phyloP scores from a whole-genome alignment of 2,329 filamentous ascomycete species.

The Samsoniella hepiali region DNA sequence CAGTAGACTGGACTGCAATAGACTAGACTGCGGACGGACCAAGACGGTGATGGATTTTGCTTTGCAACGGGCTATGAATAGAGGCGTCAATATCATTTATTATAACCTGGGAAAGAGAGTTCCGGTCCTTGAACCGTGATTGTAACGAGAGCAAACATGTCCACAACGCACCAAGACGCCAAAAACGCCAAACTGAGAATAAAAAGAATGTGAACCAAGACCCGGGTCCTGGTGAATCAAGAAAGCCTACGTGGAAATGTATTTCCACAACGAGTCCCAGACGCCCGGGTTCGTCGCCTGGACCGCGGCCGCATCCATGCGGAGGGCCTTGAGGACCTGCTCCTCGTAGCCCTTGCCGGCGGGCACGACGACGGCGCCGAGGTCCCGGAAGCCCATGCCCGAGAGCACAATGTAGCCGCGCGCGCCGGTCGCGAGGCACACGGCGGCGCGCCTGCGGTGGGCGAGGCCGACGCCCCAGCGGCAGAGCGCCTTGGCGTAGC shows the following conservation, averaged over 20 bases:
- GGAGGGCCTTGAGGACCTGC: slow-evolving; percentile 19
- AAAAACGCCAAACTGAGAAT: background rate
- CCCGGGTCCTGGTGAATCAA: no score
- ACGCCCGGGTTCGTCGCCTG: background rate
- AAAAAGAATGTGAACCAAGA: background rate
- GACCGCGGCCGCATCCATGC: slow-evolving; percentile 7
- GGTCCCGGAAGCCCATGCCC: slow-evolving; percentile 21
- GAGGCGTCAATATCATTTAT: background rate
- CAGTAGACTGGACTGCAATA: background rate
- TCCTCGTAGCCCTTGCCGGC: slow-evolving; percentile 14
- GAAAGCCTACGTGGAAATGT: background rate
- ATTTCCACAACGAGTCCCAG: slow-evolving; percentile 14
- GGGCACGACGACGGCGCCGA: slow-evolving; percentile 20
- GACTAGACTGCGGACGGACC: background rate
- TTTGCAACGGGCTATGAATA: background rate
- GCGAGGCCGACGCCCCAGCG: slow-evolving; percentile 15
- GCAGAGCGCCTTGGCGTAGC: slow-evolving; percentile 21
- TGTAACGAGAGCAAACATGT: background rate
- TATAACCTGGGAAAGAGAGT: background rate
- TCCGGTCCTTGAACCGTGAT: background rate
- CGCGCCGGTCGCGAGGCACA: slow-evolving; percentile 19
- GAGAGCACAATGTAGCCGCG: slow-evolving; percentile 23
- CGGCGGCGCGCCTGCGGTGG: slow-evolving; percentile 2
- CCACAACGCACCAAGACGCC: background rate
- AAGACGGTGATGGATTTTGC: background rate